A percentile compares a stretch with the other conserved stretches of the same genome.
Conservation (phyloP, 257 asterid species). For the Fraxinus cuspidata region DNA sequence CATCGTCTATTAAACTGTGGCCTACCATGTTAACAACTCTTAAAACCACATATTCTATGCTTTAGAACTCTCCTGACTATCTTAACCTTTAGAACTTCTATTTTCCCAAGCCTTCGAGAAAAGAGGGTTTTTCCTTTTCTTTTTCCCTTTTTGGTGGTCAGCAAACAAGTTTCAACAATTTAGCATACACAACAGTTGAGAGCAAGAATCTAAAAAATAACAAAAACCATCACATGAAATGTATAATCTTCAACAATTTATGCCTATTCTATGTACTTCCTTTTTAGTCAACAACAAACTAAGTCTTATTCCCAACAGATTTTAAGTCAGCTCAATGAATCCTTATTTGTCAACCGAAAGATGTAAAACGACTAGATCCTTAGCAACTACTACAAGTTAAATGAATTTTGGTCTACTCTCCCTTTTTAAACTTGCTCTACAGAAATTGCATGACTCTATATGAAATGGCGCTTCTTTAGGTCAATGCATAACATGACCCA, state of each 20-base stretch:
- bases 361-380: not conserved
- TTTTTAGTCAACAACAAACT: not conserved
- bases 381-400: not conserved
- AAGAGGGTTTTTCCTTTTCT: not conserved
- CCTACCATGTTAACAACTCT: not conserved
- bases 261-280: not conserved
- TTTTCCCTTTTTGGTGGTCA: too few relatives aligned
- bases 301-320: not conserved
- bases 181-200: too few relatives aligned
- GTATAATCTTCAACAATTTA: not conserved
- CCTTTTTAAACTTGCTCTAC: not conserved
- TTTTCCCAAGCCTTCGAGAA: not conserved
- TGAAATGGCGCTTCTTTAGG: too few relatives aligned
- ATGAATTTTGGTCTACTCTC: not conserved
- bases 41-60: not conserved
- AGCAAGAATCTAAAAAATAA: too few relatives aligned
- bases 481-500: not conserved
- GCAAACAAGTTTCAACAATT: too few relatives aligned
- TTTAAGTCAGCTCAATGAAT: not conserved
- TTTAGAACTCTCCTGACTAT: not conserved
- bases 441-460: too few relatives aligned
- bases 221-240: too few relatives aligned
- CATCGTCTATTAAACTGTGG: too few relatives aligned
- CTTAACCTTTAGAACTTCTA: not conserved
- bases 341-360: not conserved